phyloP scores from a whole-genome alignment of 108 stramenopile species.

The Fistulifera solaris region DNA sequence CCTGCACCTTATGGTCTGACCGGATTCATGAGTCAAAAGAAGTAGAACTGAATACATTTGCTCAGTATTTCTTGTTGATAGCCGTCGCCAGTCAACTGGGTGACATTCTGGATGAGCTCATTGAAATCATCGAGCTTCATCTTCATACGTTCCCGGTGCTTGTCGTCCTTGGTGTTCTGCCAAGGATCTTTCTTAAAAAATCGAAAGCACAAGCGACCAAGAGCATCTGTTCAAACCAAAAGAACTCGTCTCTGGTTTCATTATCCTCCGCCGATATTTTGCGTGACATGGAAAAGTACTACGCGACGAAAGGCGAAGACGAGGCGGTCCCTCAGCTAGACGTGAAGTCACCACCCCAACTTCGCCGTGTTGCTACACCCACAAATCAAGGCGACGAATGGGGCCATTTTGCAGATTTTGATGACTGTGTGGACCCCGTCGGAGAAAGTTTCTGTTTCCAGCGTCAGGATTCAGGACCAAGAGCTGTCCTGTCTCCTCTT shows the following conservation, averaged over 20 bases:
- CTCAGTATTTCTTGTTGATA: not conserved
- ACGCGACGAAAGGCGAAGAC: conserved; percentile 5
- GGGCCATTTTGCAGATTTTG: conserved; percentile 15
- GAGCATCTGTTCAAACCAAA: conserved; percentile 40
- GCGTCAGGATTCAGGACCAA: not conserved
- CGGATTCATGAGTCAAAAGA: not conserved
- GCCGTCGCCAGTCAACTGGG: conserved; percentile 2
- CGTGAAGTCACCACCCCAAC: no score
- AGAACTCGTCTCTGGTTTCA: conserved; percentile 41
- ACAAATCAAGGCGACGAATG: conserved; percentile 9
- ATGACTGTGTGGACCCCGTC: not conserved
- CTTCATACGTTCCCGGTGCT: conserved; percentile 1
- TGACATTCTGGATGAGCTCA: not conserved
- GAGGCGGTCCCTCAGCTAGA: no score
- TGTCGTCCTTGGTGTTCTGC: conserved; percentile 4
- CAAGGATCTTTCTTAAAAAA: not conserved
- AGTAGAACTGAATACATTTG: not conserved
- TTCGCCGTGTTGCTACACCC: no score
- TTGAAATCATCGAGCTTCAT: conserved; percentile 8
- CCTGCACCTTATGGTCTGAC: no score
- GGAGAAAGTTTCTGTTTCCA: not conserved
- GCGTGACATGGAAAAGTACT: conserved; percentile 50
- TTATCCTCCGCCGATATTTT: conserved; percentile 38
- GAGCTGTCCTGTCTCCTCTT: conserved; percentile 2
- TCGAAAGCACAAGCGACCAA: not conserved